Percentiles rank a stretch among this genome's conserved stretches.
phyloP scores from a whole-genome alignment of 768 basidiomycete genomes.

The Tulasnella calospora region DNA sequence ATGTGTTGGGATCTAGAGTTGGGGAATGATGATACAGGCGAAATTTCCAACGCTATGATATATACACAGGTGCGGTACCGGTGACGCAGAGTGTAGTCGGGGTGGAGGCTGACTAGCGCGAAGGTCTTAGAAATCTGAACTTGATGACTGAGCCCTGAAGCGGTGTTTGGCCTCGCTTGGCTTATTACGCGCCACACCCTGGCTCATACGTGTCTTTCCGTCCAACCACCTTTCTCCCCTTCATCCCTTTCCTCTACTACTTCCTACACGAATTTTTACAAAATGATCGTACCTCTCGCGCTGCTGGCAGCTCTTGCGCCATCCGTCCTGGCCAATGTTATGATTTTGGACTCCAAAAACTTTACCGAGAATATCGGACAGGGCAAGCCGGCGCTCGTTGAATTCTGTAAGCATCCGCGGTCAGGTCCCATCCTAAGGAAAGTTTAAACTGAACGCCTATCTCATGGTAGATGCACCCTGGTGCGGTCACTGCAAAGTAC shows the following conservation, averaged over 20 bases:
- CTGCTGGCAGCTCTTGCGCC: constrained; percentile 54
- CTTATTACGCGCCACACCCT: background rate
- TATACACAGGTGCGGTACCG: constrained; percentile 6
- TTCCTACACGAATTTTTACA: background rate
- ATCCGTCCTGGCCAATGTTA: constrained; percentile 58
- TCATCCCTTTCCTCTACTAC: constrained; percentile 11
- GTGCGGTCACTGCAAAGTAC: constrained; percentile 89
- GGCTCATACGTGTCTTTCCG: constrained; percentile 19
- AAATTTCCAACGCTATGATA: background rate
- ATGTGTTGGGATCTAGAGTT: background rate
- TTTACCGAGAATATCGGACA: constrained; percentile 73
- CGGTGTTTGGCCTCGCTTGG: constrained; percentile 7
- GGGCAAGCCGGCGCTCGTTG: constrained; percentile 79
- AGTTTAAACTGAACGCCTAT: background rate
- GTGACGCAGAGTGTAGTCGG: background rate
- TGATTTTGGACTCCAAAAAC: constrained; percentile 69
- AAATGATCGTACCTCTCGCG: constrained; percentile 39
- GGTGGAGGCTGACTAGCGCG: constrained; percentile 15
- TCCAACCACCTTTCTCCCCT: constrained; percentile 5
- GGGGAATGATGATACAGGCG: background rate
- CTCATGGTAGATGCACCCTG: constrained; percentile 65
- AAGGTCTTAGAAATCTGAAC: constrained; percentile 1
- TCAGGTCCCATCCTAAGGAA: background rate
- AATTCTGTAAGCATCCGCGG: constrained; percentile 61
- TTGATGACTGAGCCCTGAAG: background rate